These are phyloP conservation scores for Echria macrotheca DNA, from an alignment of 495 filamentous ascomycete species.

Conservation along the genomic window DNA sequence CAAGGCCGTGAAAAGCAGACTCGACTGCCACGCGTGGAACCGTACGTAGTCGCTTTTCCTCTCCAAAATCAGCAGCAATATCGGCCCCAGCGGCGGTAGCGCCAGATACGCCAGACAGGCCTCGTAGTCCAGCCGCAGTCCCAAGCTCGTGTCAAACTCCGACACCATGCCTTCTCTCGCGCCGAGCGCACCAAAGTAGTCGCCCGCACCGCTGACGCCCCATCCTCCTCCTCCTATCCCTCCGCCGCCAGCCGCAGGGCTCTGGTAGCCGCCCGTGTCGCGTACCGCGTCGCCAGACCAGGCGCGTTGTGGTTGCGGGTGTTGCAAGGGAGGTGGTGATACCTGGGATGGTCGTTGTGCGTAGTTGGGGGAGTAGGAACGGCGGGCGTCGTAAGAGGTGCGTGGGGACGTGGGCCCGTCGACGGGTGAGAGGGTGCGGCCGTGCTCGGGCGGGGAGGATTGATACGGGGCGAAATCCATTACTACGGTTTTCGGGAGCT, in stretches of 20 bases:
- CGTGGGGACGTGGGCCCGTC: slow-evolving; percentile 46
- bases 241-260: not conserved
- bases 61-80: slow-evolving; percentile 79
- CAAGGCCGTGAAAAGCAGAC: slow-evolving; percentile 76
- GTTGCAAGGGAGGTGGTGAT: slow-evolving; percentile 43
- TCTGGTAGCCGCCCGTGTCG: slow-evolving; percentile 3
- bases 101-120: slow-evolving; percentile 86
- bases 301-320: slow-evolving; percentile 45
- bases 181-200: slow-evolving; percentile 30
- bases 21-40: slow-evolving; percentile 95
- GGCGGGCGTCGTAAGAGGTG: slow-evolving; percentile 40
- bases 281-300: slow-evolving; percentile 34
- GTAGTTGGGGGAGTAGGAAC: slow-evolving; percentile 42
- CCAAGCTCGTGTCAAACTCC: slow-evolving; percentile 68
- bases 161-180: slow-evolving; percentile 35
- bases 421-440: slow-evolving; percentile 64
- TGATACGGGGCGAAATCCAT: slow-evolving; percentile 99
- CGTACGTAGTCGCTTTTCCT: slow-evolving; percentile 95
- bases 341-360: slow-evolving; percentile 32
- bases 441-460: slow-evolving; percentile 72
- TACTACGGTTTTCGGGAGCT: not conserved
- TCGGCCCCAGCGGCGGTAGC: slow-evolving; percentile 79
- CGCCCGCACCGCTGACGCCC: slow-evolving; percentile 22
- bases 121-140: slow-evolving; percentile 70
- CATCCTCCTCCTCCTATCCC: slow-evolving; percentile 11